Base-by-base conservation (phyloP, 352 stramenopile species). In the Peronosclerospora sorghi region DNA sequence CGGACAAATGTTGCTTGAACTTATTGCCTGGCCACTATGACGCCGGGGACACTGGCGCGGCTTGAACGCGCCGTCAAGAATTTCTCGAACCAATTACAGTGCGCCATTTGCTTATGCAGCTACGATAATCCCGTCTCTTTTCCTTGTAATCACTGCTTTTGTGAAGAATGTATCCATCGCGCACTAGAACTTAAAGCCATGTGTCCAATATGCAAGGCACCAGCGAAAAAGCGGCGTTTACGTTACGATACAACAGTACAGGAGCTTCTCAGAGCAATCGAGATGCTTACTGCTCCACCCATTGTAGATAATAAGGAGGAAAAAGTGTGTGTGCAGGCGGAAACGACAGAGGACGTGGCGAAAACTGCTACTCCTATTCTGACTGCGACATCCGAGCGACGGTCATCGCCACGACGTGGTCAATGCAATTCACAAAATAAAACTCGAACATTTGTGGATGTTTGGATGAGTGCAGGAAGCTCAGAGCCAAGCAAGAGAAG, bases 81-180 rank as follows among this genome's bases (percentile, higher is more conserved):
- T 32, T 90, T 93, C 52, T 62, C 67, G 42, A 58, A 58, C 41
- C 75, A 90, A 56, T 48, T 93, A 46, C 71, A 85, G 54, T 93
- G 80, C 51, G 68, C 78, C 34, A 93, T 93, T 43, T 93, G 80
- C 41, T 62, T 93, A 15, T 86, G 72, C 53, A 59, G 69, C 27
- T 86, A 88, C 54, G 59, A 66, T 5, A 67, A 51, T 23, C 75
- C 80, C 19, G 64, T 73, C 26, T 90, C 80, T 8, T 50, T 93
- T 51, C 80, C 80, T 13, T 93, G 80, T 52, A 86, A 90, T 50
- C 80, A 93, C 62, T 88, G 71, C 54, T 93, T 90, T 55, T 93
- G 80, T 41, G 72, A 88, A 45, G 74, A 87, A 45, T 93, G 80
- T 58, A 93, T 93, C 58, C 66, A 87, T 49, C 75, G 75, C 40